Conservation (phyloP, 2,329 filamentous ascomycete genomes). For the Plectosphaerella plurivora region DNA sequence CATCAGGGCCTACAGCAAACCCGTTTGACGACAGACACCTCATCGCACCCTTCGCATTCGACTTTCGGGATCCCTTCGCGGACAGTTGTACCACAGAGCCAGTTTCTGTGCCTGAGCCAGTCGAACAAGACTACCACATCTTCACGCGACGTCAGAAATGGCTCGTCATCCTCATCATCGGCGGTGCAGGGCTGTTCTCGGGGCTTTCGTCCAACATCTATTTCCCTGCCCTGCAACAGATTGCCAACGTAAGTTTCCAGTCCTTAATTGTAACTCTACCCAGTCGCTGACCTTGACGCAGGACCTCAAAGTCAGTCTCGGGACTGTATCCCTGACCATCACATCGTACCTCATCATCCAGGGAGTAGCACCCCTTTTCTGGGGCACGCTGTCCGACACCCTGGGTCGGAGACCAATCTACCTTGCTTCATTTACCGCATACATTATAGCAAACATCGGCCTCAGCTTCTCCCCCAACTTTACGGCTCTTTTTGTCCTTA, state of each 20-base stretch:
- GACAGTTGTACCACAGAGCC: too few species aligned
- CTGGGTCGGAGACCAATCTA: constrained; percentile 40
- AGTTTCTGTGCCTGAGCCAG: too few species aligned
- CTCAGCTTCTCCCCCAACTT: constrained; percentile 39
- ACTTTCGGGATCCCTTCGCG: too few species aligned
- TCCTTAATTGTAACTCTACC: not conserved
- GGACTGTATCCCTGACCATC: constrained; percentile 32
- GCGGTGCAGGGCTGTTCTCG: constrained; percentile 47
- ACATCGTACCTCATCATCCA: constrained; percentile 46
- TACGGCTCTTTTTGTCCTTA: constrained; percentile 34
- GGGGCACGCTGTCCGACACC: constrained; percentile 42
- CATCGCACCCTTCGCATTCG: too few species aligned
- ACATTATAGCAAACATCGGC: constrained; percentile 39
- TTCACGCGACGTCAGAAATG: constrained; percentile 34
- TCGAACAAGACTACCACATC: constrained; percentile 21
- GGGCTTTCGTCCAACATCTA: constrained; percentile 49
- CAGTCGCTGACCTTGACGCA: not conserved
- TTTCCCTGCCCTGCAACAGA: constrained; percentile 35
- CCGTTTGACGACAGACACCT: too few species aligned
- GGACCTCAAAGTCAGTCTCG: constrained; percentile 23
- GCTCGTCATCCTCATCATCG: constrained; percentile 42
- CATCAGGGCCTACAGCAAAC: too few species aligned
- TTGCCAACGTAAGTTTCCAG: constrained; percentile 24
- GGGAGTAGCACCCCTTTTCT: constrained; percentile 43
- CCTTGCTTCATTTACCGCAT: constrained; percentile 39